These are phyloP conservation scores for Paraglomus occultum DNA, from an alignment of 192 early-diverging fungal genomes.

Conservation along the genomic window DNA sequence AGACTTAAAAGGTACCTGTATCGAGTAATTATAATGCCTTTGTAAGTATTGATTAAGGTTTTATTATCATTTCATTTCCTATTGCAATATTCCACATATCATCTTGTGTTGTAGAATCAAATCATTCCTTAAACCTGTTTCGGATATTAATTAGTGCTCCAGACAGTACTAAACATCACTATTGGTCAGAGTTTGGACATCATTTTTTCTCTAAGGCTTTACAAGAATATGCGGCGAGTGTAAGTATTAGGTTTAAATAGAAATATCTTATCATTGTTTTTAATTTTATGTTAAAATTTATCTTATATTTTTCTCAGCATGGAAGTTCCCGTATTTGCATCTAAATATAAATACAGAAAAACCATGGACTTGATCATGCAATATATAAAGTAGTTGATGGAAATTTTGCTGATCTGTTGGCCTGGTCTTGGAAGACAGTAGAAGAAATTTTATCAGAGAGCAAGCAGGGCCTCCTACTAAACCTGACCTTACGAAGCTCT, in stretches of 20 bases:
- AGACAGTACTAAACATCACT: conserved; percentile 17
- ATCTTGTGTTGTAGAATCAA: too few relatives aligned
- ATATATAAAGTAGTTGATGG: conserved; percentile 9
- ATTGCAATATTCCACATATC: too few relatives aligned
- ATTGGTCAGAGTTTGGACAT: conserved; percentile 22
- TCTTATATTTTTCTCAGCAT: conserved; percentile 8
- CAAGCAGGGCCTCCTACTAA: conserved; percentile 3
- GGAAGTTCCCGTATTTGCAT: background rate
- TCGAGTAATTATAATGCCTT: too few relatives aligned
- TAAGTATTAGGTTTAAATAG: conserved; percentile 14
- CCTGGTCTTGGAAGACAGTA: background rate
- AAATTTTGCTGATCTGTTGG: conserved; percentile 2
- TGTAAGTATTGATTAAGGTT: too few relatives aligned
- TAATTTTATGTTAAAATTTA: background rate
- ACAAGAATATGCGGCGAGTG: conserved; percentile 14
- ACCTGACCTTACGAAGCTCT: background rate
- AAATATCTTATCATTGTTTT: background rate
- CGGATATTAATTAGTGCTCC: background rate
- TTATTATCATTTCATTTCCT: too few relatives aligned
- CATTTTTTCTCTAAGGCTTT: conserved; percentile 23
- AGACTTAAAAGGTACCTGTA: too few relatives aligned
- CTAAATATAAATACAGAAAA: conserved; percentile 1
- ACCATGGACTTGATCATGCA: background rate
- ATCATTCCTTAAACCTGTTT: too few relatives aligned
- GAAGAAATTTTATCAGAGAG: conserved; percentile 21